Evolutionary conservation across 352 stramenopile species (phyloP), one percentile per base, ranked within the genome.

Genomic region (Globisporangium emineosum): DNA sequence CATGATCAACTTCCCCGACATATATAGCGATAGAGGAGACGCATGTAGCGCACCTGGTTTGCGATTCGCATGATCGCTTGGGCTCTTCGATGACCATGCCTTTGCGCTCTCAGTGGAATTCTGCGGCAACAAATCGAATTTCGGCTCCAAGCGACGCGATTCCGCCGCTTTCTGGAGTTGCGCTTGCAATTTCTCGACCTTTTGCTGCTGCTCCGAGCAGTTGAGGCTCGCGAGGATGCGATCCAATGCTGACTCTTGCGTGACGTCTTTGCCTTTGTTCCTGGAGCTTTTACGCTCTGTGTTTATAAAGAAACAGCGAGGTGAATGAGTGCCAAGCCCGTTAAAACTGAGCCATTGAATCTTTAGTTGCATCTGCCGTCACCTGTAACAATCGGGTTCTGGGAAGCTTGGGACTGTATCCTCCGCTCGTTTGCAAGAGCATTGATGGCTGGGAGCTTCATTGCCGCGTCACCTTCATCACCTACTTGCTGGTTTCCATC

Each of bases 91-190:
- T 17, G 51, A 27, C 17, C n/a, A n/a, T n/a, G n/a, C n/a, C n/a
- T n/a, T n/a, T n/a, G n/a, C n/a, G n/a, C n/a, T n/a, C n/a, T n/a
- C n/a, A n/a, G n/a, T n/a, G n/a, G n/a, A n/a, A n/a, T n/a, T n/a
- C n/a, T n/a, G n/a, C n/a, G 63, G 52, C 5, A 68, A 40, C 27
- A 69, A 60, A 37, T 77, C 67, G 2, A 80, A 55, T 29, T 71
- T 62, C 27, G 62, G 47, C 42, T 77, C 72, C 35, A 80, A 60
- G 32, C 61, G 65, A 23, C 33, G 65, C 59, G 64, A 68, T 0
- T 76, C 68, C 25, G 68, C 50, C n/a, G 73, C 64, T 71, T 72
- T 53, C 29, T 68, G 47, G 2, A 84, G 65, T 23, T 84, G 71
- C 21, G 27, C 61, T 58, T 79, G 66, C 13, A 79, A 63, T 40